Conservation (phyloP, 2,329 filamentous ascomycete species). For the Exophiala spinifera region DNA sequence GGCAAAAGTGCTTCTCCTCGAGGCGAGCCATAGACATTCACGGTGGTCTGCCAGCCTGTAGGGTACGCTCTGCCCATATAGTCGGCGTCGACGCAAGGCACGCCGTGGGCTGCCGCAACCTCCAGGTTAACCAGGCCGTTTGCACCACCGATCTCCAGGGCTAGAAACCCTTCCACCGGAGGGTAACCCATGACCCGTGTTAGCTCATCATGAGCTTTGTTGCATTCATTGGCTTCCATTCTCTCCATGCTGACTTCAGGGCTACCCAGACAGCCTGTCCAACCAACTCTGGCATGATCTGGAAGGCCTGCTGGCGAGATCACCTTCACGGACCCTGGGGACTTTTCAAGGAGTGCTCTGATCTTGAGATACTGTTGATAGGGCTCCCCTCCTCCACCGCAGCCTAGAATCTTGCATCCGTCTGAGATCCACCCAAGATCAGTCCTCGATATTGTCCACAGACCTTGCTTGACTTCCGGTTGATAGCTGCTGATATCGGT, state of each 20-base stretch:
- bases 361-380: slow-evolving; percentile 25
- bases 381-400: slow-evolving; percentile 49
- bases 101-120: slow-evolving; percentile 44
- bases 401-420: slow-evolving; percentile 50
- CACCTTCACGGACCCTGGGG: slow-evolving; percentile 47
- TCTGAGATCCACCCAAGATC: slow-evolving; percentile 47
- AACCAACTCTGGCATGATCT: slow-evolving; percentile 47
- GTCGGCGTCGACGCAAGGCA: slow-evolving; percentile 45
- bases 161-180: slow-evolving; percentile 56
- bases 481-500: slow-evolving; percentile 25
- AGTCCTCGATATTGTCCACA: slow-evolving; percentile 46
- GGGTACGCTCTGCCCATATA: slow-evolving; percentile 38
- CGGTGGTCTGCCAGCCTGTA: slow-evolving; percentile 17
- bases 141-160: slow-evolving; percentile 64
- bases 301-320: slow-evolving; percentile 51
- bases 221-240: slow-evolving; percentile 54
- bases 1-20: slow-evolving; percentile 22
- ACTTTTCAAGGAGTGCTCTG: slow-evolving; percentile 12
- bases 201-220: slow-evolving; percentile 46
- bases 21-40: slow-evolving; percentile 20
- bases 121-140: slow-evolving; percentile 62
- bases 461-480: slow-evolving; percentile 23
- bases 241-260: slow-evolving; percentile 62
- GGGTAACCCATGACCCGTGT: slow-evolving; percentile 49
- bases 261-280: slow-evolving; percentile 48